Base-by-base conservation (phyloP, 2,329 filamentous ascomycete genomes). In the Fusarium succisae region DNA sequence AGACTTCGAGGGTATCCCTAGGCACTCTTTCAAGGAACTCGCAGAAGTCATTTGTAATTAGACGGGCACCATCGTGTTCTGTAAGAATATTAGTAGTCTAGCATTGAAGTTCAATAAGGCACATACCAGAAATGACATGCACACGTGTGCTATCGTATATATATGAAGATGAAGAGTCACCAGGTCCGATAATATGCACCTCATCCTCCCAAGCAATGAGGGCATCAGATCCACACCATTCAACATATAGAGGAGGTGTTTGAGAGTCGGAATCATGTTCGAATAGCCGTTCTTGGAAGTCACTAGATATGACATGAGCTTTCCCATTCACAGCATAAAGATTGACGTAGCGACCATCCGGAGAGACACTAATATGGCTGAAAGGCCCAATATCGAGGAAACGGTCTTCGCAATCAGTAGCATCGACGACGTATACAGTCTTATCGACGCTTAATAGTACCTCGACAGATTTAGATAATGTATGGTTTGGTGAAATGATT, bases 141-240 rank as follows among this genome's bases (percentile, higher is more conserved):
- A 99, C 93, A 72, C 94, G 92, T 14, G 92, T 94, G 35, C 92
- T 93, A 79, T 98, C 95, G 81, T 98, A 98, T 77, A 95, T 96
- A 81, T 95, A 96, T 70, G 90, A 91, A 47, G 85, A 91, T 10
- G 93, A 91, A 15, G 93, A 90, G 48, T 94, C 94, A 43, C 92
- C 93, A 0, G 95, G 94, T 1, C 96, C 96, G 69, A 99, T 93
- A 35, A 99, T 88, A 79, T 98, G 96, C 8, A 99, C 92, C 82
- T 99, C 96, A 79, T 99, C 96, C 80, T 98, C 96, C 96, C 96
- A 99, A 1, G 95, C 95, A 77, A 99, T 91, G 35, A 98, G 93
- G 20, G 95, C 94, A 82, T 98, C 96, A 78, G 96, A 96, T 10
- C 96, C 96, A 81, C 96, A 99, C 96, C 96, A 99, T 78, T 96